Evolutionary conservation across 768 basidiomycete species (phyloP), one percentile per base, ranked within the genome.

Genomic region (Lepiota subincarnata): DNA sequence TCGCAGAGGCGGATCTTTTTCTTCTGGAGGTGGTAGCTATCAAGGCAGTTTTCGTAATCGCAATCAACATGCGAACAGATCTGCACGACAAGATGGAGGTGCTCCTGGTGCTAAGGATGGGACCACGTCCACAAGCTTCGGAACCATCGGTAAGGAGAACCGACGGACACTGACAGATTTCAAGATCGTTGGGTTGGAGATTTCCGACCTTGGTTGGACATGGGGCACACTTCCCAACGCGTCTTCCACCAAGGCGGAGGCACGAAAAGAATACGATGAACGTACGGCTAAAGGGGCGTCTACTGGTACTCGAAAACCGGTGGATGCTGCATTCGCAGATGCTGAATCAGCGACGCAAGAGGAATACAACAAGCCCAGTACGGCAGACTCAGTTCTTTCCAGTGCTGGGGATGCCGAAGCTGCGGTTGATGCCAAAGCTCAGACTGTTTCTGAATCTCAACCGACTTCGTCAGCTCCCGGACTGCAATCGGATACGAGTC

Each of bases 91-190:
- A 53, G 78, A 78, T 41, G 70, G 72, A 20, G 69, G 69, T 64
- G 69, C 61, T n/a, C 72, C 76, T 64, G 72, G 72, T 53, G 64
- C 74, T 42, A 76, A 81, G 65, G 84, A 88, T 66, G 74, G 75
- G 38, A 59, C 73, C 16, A 62, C 72, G 59, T 67, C 71, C 49
- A 73, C 76, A 46, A 77, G 68, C 60, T 69, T 75, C 62, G 69
- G 69, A 44, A 68, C 64, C 57, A 65, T 70, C 64, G 83, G 85
- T 78, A 90, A 90, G 80, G 90, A 92, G 69, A 87, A 88, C 66
- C 82, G 87, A 64, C 83, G 92, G 62, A 97, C 95, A 26, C 84
- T 99, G 61, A 98, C 94, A 35, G 96, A 98, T 73, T 99, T 99
- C 82, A 92, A 96, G 73, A 93, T 99, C 66, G 77, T 95, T 64